Evolutionary conservation across 768 basidiomycete species (phyloP), one percentile per base, ranked within the genome.

Genomic region (Filobasidium wieringae): DNA sequence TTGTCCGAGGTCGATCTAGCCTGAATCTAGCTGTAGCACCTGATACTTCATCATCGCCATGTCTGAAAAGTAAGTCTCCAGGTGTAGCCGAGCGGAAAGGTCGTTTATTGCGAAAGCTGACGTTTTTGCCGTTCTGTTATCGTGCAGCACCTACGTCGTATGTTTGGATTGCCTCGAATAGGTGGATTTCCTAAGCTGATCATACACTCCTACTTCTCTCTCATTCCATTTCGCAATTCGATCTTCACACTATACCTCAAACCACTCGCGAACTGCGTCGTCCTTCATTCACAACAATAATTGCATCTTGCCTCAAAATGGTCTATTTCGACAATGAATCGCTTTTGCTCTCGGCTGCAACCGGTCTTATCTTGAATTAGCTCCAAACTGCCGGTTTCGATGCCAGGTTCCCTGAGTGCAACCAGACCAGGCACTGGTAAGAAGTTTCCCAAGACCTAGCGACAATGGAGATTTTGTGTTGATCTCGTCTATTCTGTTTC

Each of bases 351-450:
- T 17, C 30, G 17, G 6, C 4, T 19, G 4, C 14, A 17, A 4
- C 24, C 15, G 49, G 32, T 33, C n/a, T 51, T 45, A 2, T 27
- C 30, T 19, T 41, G 41, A n/a, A 36, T 0, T 37, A 73, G 72
- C 83, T 99, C 63, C 86, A 93, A 76, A 99, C 95, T 58, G 93
- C 88, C 64, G 86, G 85, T 59, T 99, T 97, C 74, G 93, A 97
- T 33, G 68, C 68, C 53, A 66, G 64, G 58, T 72, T 76, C 72
- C 76, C 74, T 30, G 74, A 75, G 66, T 70, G 67, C 51, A 91
- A 95, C 79, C 93, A 99, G 79, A 93, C 92, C 52, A 83, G 84
- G 74, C 91, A 96, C 78, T 99, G 95, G 93, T 91, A 65, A 61
- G 80, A 17, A 19, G 39, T 12, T 19, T 17, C n/a, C n/a, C n/a